Evolutionary conservation across 352 stramenopile genomes (phyloP), one percentile per base, ranked within the genome.

Genomic region (Pythium biforme): DNA sequence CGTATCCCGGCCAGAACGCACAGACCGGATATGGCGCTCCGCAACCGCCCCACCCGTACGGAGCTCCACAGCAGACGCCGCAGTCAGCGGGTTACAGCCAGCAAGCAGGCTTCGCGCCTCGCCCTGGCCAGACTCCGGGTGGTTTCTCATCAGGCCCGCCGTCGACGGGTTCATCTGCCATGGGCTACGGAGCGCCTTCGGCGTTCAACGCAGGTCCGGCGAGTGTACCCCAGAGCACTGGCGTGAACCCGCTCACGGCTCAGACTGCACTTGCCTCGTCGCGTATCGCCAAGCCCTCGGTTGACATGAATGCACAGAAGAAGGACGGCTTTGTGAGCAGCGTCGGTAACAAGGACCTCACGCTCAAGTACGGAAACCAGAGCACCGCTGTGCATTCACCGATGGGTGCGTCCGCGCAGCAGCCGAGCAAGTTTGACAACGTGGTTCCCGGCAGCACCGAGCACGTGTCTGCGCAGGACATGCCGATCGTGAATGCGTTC

Each of bases 341-440:
- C 61, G 86, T 89, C 46, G 83, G 83, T 54, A 94, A 95, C 80
- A 92, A 91, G 74, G 81, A 92, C 68, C 69, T 94, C 56, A 90
- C 84, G 58, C 66, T 81, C 39, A 95, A 95, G 79, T 95, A 95
- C 69, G 84, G 85, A 41, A 95, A 95, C 73, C 57, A 70, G 40
- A 83, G 79, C 46, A 81, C 68, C 51, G 75, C 81, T 12, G 70
- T 80, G 37, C 77, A 89, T 22, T 94, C 86, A 6, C 86, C 85
- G 0, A 62, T 76, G 25, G 68, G 52, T 20, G 6, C 29, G 29
- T 33, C 37, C 23, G 34, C 22, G 49, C 55, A 61, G 29, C 47
- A 55, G 17, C 46, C 69, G 1, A 85, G 81, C 61, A 68, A 72
- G 41, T 89, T 91, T 52, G 64, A 70, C 20, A 70, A 89, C 29